Evolutionary conservation across 2,329 filamentous ascomycete species (phyloP).

Genomic region (Ophiostoma fasciatum): DNA sequence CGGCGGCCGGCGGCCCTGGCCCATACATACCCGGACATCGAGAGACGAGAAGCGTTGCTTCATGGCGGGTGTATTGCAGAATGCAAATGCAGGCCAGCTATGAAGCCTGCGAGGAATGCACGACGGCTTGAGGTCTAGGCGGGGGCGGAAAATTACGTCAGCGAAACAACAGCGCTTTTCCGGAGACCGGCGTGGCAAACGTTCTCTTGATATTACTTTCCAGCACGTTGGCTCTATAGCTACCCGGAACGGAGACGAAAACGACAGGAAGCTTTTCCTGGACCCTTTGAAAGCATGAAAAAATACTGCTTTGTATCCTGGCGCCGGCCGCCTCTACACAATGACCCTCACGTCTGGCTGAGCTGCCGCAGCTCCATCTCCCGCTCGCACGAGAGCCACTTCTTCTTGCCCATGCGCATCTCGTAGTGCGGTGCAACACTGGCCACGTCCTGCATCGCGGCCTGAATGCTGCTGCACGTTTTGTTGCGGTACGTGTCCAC

Average conservation of each 20-base stretch:
- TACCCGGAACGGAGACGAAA: not conserved
- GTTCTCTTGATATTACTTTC: too few species aligned
- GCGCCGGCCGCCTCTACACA: too few species aligned
- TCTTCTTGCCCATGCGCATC: slow-evolving; percentile 71
- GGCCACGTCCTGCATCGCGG: slow-evolving; percentile 58
- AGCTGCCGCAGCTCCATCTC: slow-evolving; percentile 11
- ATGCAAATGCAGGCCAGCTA: too few species aligned
- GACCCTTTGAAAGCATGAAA: too few species aligned
- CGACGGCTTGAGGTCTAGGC: too few species aligned
- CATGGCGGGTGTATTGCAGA: too few species aligned
- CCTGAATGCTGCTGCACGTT: slow-evolving; percentile 69
- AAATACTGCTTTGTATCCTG: too few species aligned
- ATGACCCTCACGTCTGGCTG: slow-evolving; percentile 4
- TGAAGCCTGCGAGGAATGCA: too few species aligned
- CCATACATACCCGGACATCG: slow-evolving; percentile 33
- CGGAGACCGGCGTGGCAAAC: too few species aligned
- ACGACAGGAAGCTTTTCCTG: not conserved
- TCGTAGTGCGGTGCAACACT: slow-evolving; percentile 74
- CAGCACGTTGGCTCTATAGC: too few species aligned
- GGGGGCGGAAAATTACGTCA: slow-evolving; percentile 7
- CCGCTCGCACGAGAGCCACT: slow-evolving; percentile 29
- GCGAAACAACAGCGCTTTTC: slow-evolving; percentile 1
- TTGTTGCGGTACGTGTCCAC: slow-evolving; percentile 93
- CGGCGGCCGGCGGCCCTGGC: not conserved
- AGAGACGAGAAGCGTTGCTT: slow-evolving; percentile 44